These are phyloP conservation scores for Lentinula lateritia DNA, from an alignment of 768 basidiomycete species.

Conservation along the genomic window DNA sequence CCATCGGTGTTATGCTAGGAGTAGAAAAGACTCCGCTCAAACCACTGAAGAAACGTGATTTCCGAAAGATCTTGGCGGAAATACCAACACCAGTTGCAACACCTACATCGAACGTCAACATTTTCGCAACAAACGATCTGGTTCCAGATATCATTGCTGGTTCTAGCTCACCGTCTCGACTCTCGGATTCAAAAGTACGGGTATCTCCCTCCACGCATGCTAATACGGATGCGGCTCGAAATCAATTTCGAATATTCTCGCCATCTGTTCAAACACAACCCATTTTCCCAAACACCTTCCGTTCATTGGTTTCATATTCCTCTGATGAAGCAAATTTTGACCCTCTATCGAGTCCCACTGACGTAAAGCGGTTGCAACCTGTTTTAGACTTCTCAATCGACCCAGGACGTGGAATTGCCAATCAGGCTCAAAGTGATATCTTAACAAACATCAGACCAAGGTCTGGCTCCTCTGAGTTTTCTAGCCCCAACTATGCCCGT, in stretches of 20 bases:
- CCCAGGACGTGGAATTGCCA: too few species aligned
- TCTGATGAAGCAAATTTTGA: not conserved
- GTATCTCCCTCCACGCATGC: too few species aligned
- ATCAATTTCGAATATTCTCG: not conserved
- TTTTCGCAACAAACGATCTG: not conserved
- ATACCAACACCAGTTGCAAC: slow-evolving; percentile 1
- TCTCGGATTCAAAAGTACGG: not conserved
- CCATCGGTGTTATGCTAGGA: slow-evolving; percentile 37
- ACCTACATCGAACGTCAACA: not conserved
- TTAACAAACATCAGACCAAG: not conserved
- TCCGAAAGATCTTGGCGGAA: not conserved
- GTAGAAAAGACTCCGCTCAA: not conserved
- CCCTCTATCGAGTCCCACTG: not conserved
- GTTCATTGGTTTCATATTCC: not conserved
- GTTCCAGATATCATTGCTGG: not conserved
- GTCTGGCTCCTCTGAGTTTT: not conserved
- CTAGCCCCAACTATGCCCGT: not conserved
- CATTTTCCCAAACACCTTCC: not conserved
- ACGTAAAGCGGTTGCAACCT: not conserved
- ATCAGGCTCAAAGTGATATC: not conserved
- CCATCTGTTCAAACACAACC: not conserved
- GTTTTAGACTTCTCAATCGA: not conserved
- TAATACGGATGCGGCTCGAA: not conserved
- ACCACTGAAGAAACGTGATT: slow-evolving; percentile 5
- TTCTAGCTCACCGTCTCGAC: not conserved